Evolutionary conservation across 345 rosid genomes (phyloP).

Genomic region (Luvunga scandens): DNA sequence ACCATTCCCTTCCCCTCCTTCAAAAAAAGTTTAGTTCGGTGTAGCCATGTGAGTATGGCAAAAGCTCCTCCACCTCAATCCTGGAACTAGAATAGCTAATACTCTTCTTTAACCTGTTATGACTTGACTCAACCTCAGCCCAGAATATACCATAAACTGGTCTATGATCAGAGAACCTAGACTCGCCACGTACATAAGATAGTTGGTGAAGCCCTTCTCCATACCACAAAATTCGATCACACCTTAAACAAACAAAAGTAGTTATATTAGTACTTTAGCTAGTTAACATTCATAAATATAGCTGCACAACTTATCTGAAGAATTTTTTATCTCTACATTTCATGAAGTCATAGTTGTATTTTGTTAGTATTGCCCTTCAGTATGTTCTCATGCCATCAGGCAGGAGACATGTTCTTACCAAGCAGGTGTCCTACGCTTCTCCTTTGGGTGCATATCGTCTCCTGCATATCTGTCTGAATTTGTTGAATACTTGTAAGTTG

Average conservation of each 20-base stretch:
- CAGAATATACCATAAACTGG: slow-evolving; percentile 93
- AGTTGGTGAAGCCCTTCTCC: slow-evolving; percentile 94
- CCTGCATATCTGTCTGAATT: slow-evolving; percentile 98
- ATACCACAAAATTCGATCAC: slow-evolving; percentile 91
- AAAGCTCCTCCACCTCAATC: slow-evolving; percentile 89
- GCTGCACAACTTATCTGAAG: background rate
- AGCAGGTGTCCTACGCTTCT: slow-evolving; percentile 98
- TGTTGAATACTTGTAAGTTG: slow-evolving; percentile 95
- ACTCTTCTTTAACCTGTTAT: slow-evolving; percentile 68
- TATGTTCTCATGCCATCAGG: background rate
- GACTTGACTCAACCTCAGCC: slow-evolving; percentile 88
- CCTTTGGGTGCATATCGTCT: slow-evolving; percentile 83
- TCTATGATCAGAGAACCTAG: slow-evolving; percentile 94
- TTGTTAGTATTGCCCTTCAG: background rate
- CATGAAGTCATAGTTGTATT: background rate
- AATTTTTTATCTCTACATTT: background rate
- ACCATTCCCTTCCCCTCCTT: slow-evolving; percentile 18
- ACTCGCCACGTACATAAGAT: slow-evolving; percentile 91
- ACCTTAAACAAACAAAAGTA: slow-evolving; percentile 45
- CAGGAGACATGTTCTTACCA: slow-evolving; percentile 52
- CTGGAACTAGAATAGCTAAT: slow-evolving; percentile 70
- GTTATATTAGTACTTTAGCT: slow-evolving; percentile 20
- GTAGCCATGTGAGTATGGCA: slow-evolving; percentile 84
- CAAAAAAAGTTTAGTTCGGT: slow-evolving; percentile 93
- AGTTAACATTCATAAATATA: background rate